Percentiles rank a stretch among this genome's conserved stretches.
These are phyloP conservation scores for Baorangia bicolor DNA, from an alignment of 768 basidiomycete genomes.

Conservation along the genomic window DNA sequence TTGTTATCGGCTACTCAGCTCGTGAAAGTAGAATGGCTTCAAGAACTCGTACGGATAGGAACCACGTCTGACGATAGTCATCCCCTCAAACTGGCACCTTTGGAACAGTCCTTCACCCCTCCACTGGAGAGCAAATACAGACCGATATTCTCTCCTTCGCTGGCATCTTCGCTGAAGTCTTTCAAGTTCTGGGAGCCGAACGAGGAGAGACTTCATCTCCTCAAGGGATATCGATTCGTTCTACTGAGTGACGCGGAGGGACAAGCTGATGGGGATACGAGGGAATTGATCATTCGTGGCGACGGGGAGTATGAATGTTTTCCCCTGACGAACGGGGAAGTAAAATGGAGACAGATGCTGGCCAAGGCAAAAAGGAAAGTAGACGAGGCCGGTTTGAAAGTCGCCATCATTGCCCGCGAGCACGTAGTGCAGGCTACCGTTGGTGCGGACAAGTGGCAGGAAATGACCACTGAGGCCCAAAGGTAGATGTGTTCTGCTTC, in stretches of 20 bases:
- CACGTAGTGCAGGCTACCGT: slow-evolving; percentile 47
- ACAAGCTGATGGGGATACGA: slow-evolving; percentile 47
- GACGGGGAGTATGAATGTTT: slow-evolving; percentile 65
- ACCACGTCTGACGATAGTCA: slow-evolving; percentile 34
- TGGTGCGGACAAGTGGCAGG: slow-evolving; percentile 55
- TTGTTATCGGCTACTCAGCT: slow-evolving; percentile 57
- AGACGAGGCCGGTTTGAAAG: slow-evolving; percentile 40
- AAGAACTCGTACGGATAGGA: slow-evolving; percentile 56
- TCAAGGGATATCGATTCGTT: slow-evolving; percentile 55
- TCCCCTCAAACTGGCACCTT: slow-evolving; percentile 31
- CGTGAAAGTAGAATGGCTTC: slow-evolving; percentile 68
- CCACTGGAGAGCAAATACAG: slow-evolving; percentile 56
- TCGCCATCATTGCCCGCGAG: slow-evolving; percentile 54
- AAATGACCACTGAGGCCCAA: slow-evolving; percentile 49
- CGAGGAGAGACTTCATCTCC: slow-evolving; percentile 57
- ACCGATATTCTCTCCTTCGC: slow-evolving; percentile 53
- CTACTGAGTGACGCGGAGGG: slow-evolving; percentile 56
- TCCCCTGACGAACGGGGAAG: slow-evolving; percentile 47
- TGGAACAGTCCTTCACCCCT: slow-evolving; percentile 52
- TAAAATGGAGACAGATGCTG: slow-evolving; percentile 52
- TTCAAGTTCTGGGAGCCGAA: slow-evolving; percentile 67
- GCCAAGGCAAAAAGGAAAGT: slow-evolving; percentile 51
- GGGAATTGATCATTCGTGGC: slow-evolving; percentile 55
- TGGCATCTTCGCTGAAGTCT: slow-evolving; percentile 48
- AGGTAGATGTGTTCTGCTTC: slow-evolving; percentile 37